Evolutionary conservation across 768 basidiomycete species (phyloP).

Genomic region (Termitomyces sp.): DNA sequence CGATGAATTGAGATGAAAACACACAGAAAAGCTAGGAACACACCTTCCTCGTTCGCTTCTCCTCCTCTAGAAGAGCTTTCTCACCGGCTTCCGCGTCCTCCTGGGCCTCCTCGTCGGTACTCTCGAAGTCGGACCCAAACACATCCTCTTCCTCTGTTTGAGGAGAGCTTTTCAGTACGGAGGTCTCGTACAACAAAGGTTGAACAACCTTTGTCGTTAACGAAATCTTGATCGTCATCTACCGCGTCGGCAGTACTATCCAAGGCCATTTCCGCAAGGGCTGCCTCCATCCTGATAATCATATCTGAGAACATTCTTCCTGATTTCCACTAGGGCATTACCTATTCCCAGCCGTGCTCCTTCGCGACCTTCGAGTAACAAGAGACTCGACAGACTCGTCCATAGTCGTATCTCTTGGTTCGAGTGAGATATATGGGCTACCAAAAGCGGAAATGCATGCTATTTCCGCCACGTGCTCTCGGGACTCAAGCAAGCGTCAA

Average conservation of each 20-base stretch:
- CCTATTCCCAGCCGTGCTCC: slow-evolving; percentile 80
- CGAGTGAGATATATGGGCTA: not conserved
- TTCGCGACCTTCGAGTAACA: slow-evolving; percentile 52
- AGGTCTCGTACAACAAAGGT: not conserved
- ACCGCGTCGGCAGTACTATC: slow-evolving; percentile 52
- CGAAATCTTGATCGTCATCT: slow-evolving; percentile 74
- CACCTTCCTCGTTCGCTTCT: slow-evolving; percentile 47
- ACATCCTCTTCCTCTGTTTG: slow-evolving; percentile 71
- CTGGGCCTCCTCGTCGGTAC: slow-evolving; percentile 67
- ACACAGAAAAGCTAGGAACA: not conserved
- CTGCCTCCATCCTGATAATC: slow-evolving; percentile 62
- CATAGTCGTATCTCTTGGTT: slow-evolving; percentile 11
- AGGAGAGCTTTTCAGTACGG: slow-evolving; percentile 5
- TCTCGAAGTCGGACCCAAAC: slow-evolving; percentile 81
- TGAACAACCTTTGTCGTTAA: slow-evolving; percentile 54
- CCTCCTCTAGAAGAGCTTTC: slow-evolving; percentile 52
- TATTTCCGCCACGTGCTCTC: slow-evolving; percentile 2
- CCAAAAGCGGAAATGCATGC: slow-evolving; percentile 3
- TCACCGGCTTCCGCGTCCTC: slow-evolving; percentile 53
- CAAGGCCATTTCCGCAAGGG: slow-evolving; percentile 61
- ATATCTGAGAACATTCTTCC: not conserved
- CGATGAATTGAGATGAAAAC: not conserved
- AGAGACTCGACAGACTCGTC: slow-evolving; percentile 35
- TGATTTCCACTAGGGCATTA: slow-evolving; percentile 18
- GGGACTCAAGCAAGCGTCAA: slow-evolving; percentile 10